Evolutionary conservation across 2,329 filamentous ascomycete genomes (phyloP).

Genomic region (Blumeria hordei): DNA sequence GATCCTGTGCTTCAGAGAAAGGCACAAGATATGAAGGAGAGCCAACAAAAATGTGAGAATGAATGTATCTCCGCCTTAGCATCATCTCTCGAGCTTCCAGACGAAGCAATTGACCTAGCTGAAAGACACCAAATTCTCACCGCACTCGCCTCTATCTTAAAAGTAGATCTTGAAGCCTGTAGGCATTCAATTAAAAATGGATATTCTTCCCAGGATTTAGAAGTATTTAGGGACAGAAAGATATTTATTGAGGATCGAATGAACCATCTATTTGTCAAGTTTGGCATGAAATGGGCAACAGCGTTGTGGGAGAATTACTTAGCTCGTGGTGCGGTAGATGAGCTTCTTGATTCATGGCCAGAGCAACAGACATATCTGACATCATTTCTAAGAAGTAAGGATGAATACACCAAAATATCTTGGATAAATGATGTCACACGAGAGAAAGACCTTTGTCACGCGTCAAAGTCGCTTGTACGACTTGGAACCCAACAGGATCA

Average conservation of each 20-base stretch:
- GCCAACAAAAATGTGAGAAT: conserved; percentile 20
- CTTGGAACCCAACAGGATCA: conserved; percentile 49
- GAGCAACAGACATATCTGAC: conserved; percentile 52
- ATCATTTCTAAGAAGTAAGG: conserved; percentile 48
- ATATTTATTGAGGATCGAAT: conserved; percentile 11
- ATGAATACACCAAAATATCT: conserved; percentile 50
- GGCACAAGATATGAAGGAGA: conserved; percentile 22
- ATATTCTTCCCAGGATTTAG: conserved; percentile 1
- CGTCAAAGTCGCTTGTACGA: conserved; percentile 44
- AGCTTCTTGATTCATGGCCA: conserved; percentile 45
- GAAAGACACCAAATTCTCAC: conserved; percentile 38
- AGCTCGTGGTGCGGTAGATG: conserved; percentile 35
- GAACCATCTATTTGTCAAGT: conserved; percentile 23
- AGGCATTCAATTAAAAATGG: background rate
- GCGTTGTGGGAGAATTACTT: conserved; percentile 66
- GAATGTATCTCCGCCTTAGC: conserved; percentile 22
- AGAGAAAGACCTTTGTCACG: conserved; percentile 50
- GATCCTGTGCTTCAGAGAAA: conserved; percentile 23
- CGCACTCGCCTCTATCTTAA: conserved; percentile 28
- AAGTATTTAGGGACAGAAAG: conserved; percentile 2
- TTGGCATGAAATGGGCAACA: conserved; percentile 28
- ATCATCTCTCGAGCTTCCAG: conserved; percentile 25
- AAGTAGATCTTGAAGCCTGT: conserved; percentile 7
- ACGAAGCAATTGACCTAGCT: conserved; percentile 32
- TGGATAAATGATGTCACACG: conserved; percentile 86